These are phyloP conservation scores for Xylaria bambusicola DNA, from an alignment of 495 filamentous ascomycete genomes.

Conservation along the genomic window DNA sequence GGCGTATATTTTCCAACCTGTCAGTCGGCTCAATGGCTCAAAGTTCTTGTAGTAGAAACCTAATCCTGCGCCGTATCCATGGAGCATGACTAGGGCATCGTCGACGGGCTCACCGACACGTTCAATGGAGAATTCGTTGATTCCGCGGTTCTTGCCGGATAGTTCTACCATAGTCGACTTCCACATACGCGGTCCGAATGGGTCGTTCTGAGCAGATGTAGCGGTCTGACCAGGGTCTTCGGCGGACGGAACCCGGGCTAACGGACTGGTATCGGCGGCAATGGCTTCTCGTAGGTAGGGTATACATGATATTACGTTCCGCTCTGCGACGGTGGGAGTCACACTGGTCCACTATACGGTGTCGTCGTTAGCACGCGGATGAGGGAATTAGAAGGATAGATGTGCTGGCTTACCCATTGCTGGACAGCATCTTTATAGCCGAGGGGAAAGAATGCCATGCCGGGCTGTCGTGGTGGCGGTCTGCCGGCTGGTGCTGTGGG, in stretches of 20 bases:
- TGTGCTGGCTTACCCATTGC: conserved; percentile 76
- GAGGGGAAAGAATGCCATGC: conserved; percentile 68
- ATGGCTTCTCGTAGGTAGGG: conserved; percentile 78
- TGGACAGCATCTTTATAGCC: conserved; percentile 87
- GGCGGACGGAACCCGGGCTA: conserved; percentile 29
- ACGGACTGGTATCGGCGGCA: conserved; percentile 39
- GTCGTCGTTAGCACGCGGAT: conserved; percentile 15
- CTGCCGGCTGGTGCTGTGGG: conserved; percentile 19
- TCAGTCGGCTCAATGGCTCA: conserved; percentile 72
- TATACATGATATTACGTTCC: conserved; percentile 83
- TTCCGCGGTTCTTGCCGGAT: conserved; percentile 77
- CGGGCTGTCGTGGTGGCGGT: conserved; percentile 21
- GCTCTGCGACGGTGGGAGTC: conserved; percentile 82
- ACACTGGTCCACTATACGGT: conserved; percentile 73
- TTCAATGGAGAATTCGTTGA: conserved; percentile 94
- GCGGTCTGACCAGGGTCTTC: conserved; percentile 47
- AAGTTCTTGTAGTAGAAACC: conserved; percentile 99
- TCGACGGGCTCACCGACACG: conserved; percentile 75
- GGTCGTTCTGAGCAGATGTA: conserved; percentile 64
- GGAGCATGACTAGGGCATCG: conserved; percentile 90
- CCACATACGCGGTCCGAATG: conserved; percentile 84
- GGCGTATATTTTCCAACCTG: conserved; percentile 88
- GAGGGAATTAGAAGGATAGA: not conserved
- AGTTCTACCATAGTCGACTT: conserved; percentile 81
- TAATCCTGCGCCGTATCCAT: conserved; percentile 93